Percentiles rank a stretch among this genome's conserved stretches.
phyloP scores from a whole-genome alignment of 192 early-diverging fungal species.

The Linnemannia zychae region DNA sequence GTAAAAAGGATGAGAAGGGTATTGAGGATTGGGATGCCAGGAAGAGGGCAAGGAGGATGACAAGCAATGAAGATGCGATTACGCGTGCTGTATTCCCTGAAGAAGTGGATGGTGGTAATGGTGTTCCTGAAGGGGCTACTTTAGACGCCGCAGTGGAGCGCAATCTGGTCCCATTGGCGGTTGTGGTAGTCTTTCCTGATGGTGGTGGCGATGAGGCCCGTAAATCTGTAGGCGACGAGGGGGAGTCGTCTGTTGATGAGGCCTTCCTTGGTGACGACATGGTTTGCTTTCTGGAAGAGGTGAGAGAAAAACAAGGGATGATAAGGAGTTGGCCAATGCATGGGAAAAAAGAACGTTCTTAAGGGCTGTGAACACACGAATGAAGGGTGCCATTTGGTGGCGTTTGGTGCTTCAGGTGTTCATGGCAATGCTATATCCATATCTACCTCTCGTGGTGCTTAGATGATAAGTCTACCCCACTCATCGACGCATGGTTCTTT shows the following conservation, averaged over 20 bases:
- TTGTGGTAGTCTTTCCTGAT: neutral
- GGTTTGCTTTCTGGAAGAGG: neutral
- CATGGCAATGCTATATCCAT: too few relatives aligned
- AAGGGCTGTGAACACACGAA: neutral
- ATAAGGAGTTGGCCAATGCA: neutral
- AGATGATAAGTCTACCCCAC: too few relatives aligned
- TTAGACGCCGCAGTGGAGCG: slow-evolving; percentile 6
- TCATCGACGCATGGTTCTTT: too few relatives aligned
- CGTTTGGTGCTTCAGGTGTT: neutral
- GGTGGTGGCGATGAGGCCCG: neutral
- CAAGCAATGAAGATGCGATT: neutral
- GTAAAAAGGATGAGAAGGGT: neutral
- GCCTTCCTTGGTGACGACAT: slow-evolving; percentile 22
- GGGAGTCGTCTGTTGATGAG: neutral
- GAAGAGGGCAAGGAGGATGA: neutral
- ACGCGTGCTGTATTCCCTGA: neutral
- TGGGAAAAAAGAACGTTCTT: neutral
- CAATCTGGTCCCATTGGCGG: neutral
- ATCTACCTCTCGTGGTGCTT: too few relatives aligned
- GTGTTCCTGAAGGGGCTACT: neutral
- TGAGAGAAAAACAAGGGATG: neutral
- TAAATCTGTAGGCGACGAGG: neutral
- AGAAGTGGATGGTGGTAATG: neutral
- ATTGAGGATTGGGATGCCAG: neutral
- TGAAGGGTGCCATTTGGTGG: neutral